phyloP scores from a whole-genome alignment of 2,329 filamentous ascomycete genomes.

The Hawksworthiomyces lignivorus region DNA sequence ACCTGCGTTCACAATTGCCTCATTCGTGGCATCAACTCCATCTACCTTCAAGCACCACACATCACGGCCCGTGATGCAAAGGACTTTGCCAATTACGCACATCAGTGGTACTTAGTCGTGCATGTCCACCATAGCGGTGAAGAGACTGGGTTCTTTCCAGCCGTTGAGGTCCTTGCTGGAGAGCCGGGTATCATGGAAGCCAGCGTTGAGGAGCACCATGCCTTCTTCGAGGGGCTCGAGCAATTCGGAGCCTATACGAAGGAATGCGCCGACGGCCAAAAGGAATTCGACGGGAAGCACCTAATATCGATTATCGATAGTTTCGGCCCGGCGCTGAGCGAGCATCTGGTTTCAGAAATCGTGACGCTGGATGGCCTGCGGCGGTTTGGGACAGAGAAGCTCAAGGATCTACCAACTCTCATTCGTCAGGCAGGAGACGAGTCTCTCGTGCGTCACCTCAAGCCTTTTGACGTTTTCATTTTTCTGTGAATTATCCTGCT shows the following conservation, averaged over 20 bases:
- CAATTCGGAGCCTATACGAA: slow-evolving; percentile 25
- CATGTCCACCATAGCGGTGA: slow-evolving; percentile 26
- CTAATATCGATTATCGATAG: slow-evolving; percentile 25
- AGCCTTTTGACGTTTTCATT: not conserved
- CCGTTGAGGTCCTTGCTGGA: slow-evolving; percentile 22
- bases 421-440: slow-evolving; percentile 15
- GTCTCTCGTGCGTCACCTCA: slow-evolving; percentile 15
- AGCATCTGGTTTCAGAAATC: slow-evolving; percentile 33
- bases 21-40: slow-evolving; percentile 22
- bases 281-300: slow-evolving; percentile 24
- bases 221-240: slow-evolving; percentile 26
- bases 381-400: slow-evolving; percentile 24
- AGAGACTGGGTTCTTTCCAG: slow-evolving; percentile 25
- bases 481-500: no score
- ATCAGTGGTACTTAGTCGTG: slow-evolving; percentile 18
- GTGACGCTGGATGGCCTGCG: slow-evolving; percentile 26
- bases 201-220: slow-evolving; percentile 28
- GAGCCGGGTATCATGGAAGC: slow-evolving; percentile 22
- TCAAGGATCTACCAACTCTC: slow-evolving; percentile 18
- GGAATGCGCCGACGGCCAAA: slow-evolving; percentile 19
- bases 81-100: slow-evolving; percentile 23
- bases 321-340: slow-evolving; percentile 26
- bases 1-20: slow-evolving; percentile 24
- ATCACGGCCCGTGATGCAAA: slow-evolving; percentile 26
- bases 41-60: slow-evolving; percentile 26